Evolutionary conservation across 495 filamentous ascomycete species (phyloP).

Genomic region (Talaromyces trachyspermus): DNA sequence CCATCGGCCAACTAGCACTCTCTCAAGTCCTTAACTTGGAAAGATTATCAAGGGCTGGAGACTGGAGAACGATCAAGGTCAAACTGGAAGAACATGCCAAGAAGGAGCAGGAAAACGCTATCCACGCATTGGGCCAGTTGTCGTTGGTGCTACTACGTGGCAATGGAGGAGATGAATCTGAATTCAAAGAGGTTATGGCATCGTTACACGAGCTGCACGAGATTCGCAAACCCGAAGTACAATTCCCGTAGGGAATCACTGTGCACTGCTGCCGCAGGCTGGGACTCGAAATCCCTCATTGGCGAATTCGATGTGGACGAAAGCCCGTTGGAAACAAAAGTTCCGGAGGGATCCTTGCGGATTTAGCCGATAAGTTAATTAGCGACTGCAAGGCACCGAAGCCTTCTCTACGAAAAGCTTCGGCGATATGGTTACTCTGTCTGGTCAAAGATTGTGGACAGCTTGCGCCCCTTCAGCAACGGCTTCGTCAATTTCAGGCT

Average conservation of each 20-base stretch:
- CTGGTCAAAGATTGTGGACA: constrained; percentile 88
- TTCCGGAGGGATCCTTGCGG: constrained; percentile 41
- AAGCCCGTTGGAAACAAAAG: constrained; percentile 28
- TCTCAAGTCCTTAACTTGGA: constrained; percentile 48
- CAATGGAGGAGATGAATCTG: constrained; percentile 17
- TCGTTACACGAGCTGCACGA: constrained; percentile 71
- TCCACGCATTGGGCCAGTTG: constrained; percentile 62
- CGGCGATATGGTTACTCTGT: constrained; percentile 87
- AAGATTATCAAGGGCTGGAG: constrained; percentile 26
- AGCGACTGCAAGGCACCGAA: constrained; percentile 72
- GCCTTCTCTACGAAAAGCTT: constrained; percentile 78
- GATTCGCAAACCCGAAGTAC: constrained; percentile 72
- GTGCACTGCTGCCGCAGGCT: constrained; percentile 65
- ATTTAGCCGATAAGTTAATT: constrained; percentile 60
- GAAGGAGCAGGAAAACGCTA: constrained; percentile 73
- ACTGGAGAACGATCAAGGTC: constrained; percentile 43
- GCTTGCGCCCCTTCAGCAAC: constrained; percentile 57
- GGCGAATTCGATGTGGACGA: constrained; percentile 57
- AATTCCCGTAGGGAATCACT: constrained; percentile 91
- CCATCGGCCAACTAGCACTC: constrained; percentile 69
- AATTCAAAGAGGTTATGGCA: constrained; percentile 41
- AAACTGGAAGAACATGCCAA: constrained; percentile 60
- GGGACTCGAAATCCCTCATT: constrained; percentile 59
- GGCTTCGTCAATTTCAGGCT: constrained; percentile 70
- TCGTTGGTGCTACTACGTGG: constrained; percentile 45